Evolutionary conservation across 306 rosid species (phyloP), one percentile per base, ranked within the genome.

Genomic region (Neltuma alba): DNA sequence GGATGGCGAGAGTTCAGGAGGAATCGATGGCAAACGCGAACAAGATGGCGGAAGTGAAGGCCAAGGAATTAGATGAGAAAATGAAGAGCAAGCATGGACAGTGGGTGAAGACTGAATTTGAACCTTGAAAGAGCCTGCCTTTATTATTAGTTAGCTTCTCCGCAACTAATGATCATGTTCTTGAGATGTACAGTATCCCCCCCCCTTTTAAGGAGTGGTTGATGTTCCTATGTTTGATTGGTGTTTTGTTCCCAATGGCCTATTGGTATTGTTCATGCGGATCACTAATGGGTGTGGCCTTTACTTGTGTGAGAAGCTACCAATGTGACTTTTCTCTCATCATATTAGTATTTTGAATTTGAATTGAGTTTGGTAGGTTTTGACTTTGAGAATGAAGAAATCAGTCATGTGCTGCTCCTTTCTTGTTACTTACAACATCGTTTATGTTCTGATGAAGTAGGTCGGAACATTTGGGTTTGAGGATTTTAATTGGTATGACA

Each of bases 91-190:
- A 91, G 79, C 84, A 84, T 81, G 92, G 86, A 48, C 86, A 83
- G 34, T 80, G 85, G 89, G 89, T 86, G 14, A 91, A 89, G 84
- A 88, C 91, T 78, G 96, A 93, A 65, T 91, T 87, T 81, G 91
- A 89, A 80, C 92, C 86, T 36, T 88, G 70, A 84, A 84, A 28
- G 30, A 12, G 45, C 2, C n/a, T 30, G n/a, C n/a, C n/a, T 28
- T 12, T 5, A 11, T 3, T 1, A 2, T 28, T 28, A 14, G 66
- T 12, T 28, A 4, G 66, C 63, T 57, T 57, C 33, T 57, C 33
- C 25, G 33, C 63, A 25, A 57, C 16, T 57, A 57, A 23, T 20
- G 28, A 54, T 60, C 66, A 60, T 5, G 28, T 27, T 25, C 18
- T 28, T 15, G 21, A 5, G n/a, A 9, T 25, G 13, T n/a, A 76